A percentile compares a stretch with the other conserved stretches of the same genome.
Conservation (phyloP, 176 grass and related monocot species). For the Poa annua region DNA sequence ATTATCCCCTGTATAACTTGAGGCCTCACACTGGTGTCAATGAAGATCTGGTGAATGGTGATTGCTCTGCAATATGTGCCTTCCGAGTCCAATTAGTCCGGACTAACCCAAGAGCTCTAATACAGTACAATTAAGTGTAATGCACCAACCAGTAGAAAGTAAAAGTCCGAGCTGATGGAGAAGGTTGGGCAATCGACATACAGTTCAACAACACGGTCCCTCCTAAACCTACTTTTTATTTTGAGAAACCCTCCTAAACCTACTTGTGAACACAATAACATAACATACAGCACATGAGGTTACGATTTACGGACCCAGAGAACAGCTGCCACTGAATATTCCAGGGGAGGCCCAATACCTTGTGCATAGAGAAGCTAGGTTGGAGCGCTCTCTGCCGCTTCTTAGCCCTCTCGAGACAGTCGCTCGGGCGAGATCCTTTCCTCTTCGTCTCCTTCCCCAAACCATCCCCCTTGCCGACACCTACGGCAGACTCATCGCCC, state of each 20-base stretch:
- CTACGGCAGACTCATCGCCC: background rate
- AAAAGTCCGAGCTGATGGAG: too few relatives aligned
- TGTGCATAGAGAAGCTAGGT: conserved; percentile 34
- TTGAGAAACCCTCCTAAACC: conserved; percentile 4
- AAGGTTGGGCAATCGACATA: too few relatives aligned
- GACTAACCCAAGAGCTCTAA: too few relatives aligned
- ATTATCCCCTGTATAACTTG: too few relatives aligned
- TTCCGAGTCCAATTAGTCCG: too few relatives aligned
- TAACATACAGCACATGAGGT: conserved; percentile 13
- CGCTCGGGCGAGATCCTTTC: conserved; percentile 21
- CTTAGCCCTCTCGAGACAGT: conserved; percentile 23
- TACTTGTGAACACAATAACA: conserved; percentile 26
- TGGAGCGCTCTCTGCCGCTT: conserved; percentile 41
- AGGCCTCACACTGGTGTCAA: too few relatives aligned
- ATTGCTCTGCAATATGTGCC: too few relatives aligned
- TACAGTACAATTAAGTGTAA: too few relatives aligned
- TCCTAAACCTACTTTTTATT: too few relatives aligned
- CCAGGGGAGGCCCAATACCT: conserved; percentile 33
- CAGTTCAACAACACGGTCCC: background rate
- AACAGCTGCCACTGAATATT: background rate
- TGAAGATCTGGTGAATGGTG: too few relatives aligned
- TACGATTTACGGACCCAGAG: background rate
- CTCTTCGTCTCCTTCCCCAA: conserved; percentile 41
- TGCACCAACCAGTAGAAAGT: too few relatives aligned
- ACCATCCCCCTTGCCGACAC: background rate